Percentiles rank a stretch among this genome's conserved stretches.
Conservation (phyloP, 768 basidiomycete genomes). For the Termitomyces sp. region DNA sequence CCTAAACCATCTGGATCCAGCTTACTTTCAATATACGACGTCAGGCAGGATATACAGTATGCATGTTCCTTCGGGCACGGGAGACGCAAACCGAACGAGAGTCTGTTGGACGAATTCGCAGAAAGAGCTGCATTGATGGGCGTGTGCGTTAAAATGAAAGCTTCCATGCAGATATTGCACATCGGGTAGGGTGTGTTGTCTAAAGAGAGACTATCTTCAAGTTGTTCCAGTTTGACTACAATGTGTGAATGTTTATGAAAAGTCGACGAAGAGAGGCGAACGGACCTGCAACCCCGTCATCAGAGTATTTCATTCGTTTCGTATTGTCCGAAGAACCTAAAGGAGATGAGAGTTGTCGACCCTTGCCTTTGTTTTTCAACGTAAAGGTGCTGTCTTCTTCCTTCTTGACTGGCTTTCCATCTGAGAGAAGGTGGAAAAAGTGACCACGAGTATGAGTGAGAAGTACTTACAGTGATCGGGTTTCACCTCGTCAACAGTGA, state of each 20-base stretch:
- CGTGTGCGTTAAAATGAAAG: constrained; percentile 29
- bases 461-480: not conserved
- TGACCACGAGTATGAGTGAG: not conserved
- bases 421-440: too few relatives aligned
- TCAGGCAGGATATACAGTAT: constrained; percentile 33
- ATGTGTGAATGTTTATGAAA: not conserved
- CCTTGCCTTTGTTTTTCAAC: constrained; percentile 6
- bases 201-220: not conserved
- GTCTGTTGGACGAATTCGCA: constrained; percentile 29
- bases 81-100: constrained; percentile 30
- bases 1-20: constrained; percentile 30
- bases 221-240: constrained; percentile 1
- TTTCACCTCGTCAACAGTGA: not conserved
- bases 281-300: not conserved
- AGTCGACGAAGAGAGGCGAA: not conserved
- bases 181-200: constrained; percentile 15
- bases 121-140: constrained; percentile 28
- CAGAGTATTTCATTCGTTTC: constrained; percentile 2
- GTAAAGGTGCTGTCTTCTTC: not conserved
- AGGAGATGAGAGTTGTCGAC: constrained; percentile 5
- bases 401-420: not conserved
- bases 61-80: constrained; percentile 31
- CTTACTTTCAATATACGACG: constrained; percentile 30
- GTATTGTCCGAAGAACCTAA: constrained; percentile 1
- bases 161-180: constrained; percentile 37